A percentile compares a stretch with the other conserved stretches of the same genome.
phyloP scores from a whole-genome alignment of 1,284 basidiomycete genomes.

The Cryptococcus hybrid region DNA sequence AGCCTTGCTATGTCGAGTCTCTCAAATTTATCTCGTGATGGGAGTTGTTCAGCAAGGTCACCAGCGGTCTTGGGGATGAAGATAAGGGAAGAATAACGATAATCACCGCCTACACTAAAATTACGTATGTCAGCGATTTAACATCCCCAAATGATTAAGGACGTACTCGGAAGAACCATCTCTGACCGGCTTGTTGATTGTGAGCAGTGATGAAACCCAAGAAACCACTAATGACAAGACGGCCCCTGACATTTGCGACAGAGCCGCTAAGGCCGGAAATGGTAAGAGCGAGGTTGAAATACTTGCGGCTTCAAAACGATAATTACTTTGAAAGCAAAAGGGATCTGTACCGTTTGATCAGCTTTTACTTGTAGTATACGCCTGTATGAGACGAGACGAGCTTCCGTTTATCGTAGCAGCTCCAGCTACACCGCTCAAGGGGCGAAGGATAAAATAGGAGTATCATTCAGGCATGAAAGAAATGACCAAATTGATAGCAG shows the following conservation, averaged over 20 bases:
- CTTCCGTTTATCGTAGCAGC: conserved; percentile 34
- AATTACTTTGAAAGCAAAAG: conserved; percentile 46
- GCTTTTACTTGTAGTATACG: conserved; percentile 12
- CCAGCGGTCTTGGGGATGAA: conserved; percentile 31
- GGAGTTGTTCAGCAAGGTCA: conserved; percentile 11
- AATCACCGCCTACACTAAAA: conserved; percentile 12
- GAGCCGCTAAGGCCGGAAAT: conserved; percentile 45
- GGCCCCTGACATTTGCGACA: conserved; percentile 39
- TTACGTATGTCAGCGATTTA: too few species aligned
- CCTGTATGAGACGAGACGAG: conserved; percentile 13
- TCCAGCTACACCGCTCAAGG: conserved; percentile 34
- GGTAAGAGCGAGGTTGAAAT: conserved; percentile 33
- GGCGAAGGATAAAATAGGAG: conserved; percentile 39
- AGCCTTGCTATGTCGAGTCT: conserved; percentile 40
- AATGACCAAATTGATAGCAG: conserved; percentile 32
- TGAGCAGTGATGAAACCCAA: conserved; percentile 45
- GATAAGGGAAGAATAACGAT: conserved; percentile 23
- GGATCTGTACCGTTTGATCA: conserved; percentile 29
- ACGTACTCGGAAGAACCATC: conserved; percentile 48
- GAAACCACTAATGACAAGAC: conserved; percentile 37
- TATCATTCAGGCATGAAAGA: conserved; percentile 38
- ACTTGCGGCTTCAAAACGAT: too few species aligned
- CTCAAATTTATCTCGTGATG: conserved; percentile 23
- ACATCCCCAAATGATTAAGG: conserved; percentile 6
- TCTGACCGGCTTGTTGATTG: conserved; percentile 41